Conservation (phyloP, 192 early-diverging fungal genomes). For the Coemansia sp. region DNA sequence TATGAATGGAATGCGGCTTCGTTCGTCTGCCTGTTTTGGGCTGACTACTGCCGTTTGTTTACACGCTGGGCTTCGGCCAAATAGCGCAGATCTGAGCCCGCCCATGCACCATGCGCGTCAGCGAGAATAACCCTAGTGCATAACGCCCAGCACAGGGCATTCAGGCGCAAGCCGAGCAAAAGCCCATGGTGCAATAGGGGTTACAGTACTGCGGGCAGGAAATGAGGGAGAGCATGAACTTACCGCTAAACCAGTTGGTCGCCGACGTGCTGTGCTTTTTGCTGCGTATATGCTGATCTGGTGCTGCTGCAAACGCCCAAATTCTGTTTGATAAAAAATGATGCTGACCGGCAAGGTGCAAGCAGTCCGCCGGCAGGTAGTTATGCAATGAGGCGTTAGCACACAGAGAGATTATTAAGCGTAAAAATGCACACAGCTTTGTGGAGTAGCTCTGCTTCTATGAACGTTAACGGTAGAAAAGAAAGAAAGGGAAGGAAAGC, state of each 20-base stretch:
- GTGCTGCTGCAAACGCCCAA: not conserved
- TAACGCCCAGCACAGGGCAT: not conserved
- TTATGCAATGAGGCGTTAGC: slow-evolving; percentile 3
- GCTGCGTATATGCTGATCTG: not conserved
- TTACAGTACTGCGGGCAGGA: too few species aligned
- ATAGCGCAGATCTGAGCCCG: not conserved
- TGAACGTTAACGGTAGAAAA: not conserved
- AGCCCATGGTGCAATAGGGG: not conserved
- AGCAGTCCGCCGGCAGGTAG: not conserved
- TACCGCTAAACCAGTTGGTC: not conserved
- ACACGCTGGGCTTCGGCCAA: not conserved
- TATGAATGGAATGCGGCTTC: slow-evolving; percentile 1
- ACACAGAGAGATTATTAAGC: not conserved
- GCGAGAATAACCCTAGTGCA: not conserved
- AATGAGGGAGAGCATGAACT: not conserved
- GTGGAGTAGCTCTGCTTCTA: not conserved
- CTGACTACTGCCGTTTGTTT: not conserved
- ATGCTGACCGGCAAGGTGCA: not conserved
- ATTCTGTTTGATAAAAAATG: not conserved
- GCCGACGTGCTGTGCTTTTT: not conserved
- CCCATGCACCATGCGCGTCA: slow-evolving; percentile 1
- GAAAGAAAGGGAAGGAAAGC: not conserved
- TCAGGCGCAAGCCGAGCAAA: not conserved
- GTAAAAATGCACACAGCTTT: slow-evolving; percentile 3
- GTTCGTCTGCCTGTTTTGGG: not conserved